Conservation (phyloP, 768 basidiomycete genomes). For the Suillus placidus region DNA sequence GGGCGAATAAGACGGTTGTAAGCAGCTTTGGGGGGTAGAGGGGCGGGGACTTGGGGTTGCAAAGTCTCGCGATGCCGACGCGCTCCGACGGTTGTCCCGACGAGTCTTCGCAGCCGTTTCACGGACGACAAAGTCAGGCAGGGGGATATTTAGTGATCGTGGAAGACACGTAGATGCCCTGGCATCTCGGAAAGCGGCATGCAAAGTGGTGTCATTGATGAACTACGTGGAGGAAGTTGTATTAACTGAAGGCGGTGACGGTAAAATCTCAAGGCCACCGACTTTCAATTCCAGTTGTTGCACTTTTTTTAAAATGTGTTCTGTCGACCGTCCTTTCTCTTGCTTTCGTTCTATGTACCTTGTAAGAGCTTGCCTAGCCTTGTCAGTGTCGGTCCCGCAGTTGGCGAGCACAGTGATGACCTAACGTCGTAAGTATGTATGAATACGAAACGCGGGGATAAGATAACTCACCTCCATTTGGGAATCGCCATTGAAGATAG, state of each 20-base stretch:
- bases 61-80: neutral
- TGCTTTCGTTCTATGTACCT: slow-evolving; percentile 35
- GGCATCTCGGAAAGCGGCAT: slow-evolving; percentile 36
- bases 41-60: neutral
- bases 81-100: neutral
- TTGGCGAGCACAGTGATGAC: slow-evolving; percentile 37
- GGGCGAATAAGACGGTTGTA: neutral
- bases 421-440: slow-evolving; percentile 16
- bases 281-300: slow-evolving; percentile 33
- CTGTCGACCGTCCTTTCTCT: slow-evolving; percentile 29
- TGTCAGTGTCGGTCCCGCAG: slow-evolving; percentile 32
- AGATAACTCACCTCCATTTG: slow-evolving; percentile 28
- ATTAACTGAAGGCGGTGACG: neutral
- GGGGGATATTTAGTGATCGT: slow-evolving; percentile 28
- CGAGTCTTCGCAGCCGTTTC: neutral
- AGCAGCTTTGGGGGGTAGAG: neutral
- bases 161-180: slow-evolving; percentile 33
- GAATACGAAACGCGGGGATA: neutral
- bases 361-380: slow-evolving; percentile 31
- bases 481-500: slow-evolving; percentile 31
- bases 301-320: slow-evolving; percentile 34
- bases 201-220: slow-evolving; percentile 31
- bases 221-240: slow-evolving; percentile 23
- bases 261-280: slow-evolving; percentile 6
- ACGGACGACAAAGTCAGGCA: slow-evolving; percentile 16